Evolutionary conservation across 2,329 filamentous ascomycete genomes (phyloP), one percentile per base, ranked within the genome.

Genomic region (Shiraia sp.): DNA sequence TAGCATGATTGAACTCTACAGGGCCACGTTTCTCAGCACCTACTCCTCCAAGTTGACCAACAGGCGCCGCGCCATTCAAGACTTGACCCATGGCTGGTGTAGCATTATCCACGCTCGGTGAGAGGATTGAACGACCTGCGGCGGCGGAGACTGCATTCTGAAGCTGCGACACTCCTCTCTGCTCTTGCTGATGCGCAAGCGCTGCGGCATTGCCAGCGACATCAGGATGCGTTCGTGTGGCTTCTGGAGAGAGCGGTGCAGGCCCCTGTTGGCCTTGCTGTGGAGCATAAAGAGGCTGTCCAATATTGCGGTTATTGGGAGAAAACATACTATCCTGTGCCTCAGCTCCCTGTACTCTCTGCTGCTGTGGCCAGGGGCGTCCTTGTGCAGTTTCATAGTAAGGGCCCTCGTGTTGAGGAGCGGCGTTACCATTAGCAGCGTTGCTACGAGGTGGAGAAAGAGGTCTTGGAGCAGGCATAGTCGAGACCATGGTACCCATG

Each of bases 1-100:
- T 99, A 0, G 93, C 93, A 72, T 99, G 93, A 66, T 99, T 99
- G 71, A 99, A 99, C 65, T 99, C 93, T 13, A 99, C 93, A 1
- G 93, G 93, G 0, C 91, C 92, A 41, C 91, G 83, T 65, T 93
- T 95, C 69, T 95, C 91, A 66, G 60, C 59, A 37, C 70, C 71
- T 41, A 75, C 72, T n/a, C 67, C 69, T 17, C 71, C 75, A 73
- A 71, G 79, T 73, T 69, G 80, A 73, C 72, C 85, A 71, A 71
- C 81, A 73, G 55, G 76, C 15, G 77, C 79, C 47, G 78, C 77
- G 31, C 82, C 83, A 57, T 86, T 88, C 42, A 86, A 66, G 23
- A 74, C 79, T 48, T 80, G 79, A 47, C 82, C 79, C 29, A 75
- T 75, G 43, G 82, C 69, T 14, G 73, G 72, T 32, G 78, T 69